Percentiles rank a stretch among this genome's conserved stretches.
Evolutionary conservation across 2,329 filamentous ascomycete species (phyloP).

Genomic region (Plenodomus lindquistii): DNA sequence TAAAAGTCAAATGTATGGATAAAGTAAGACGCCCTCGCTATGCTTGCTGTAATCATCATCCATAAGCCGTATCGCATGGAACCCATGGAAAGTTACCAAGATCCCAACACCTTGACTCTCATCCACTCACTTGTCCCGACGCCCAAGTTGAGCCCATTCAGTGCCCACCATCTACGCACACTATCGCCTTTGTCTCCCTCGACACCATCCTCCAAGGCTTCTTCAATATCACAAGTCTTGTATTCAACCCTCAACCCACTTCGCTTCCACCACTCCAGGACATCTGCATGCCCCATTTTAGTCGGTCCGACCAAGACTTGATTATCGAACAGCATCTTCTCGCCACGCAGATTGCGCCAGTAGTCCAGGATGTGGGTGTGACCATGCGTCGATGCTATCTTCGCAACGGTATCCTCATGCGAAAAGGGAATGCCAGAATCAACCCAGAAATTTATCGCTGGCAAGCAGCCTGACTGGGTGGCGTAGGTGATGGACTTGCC

Average conservation of each 20-base stretch:
- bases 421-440: slow-evolving; percentile 76
- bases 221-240: slow-evolving; percentile 93
- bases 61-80: neutral
- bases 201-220: slow-evolving; percentile 86
- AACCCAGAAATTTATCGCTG: slow-evolving; percentile 86
- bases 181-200: slow-evolving; percentile 68
- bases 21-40: neutral
- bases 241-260: slow-evolving; percentile 82
- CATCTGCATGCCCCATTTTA: slow-evolving; percentile 79
- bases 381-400: slow-evolving; percentile 82
- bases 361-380: slow-evolving; percentile 81
- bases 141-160: slow-evolving; percentile 79
- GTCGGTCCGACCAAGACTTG: slow-evolving; percentile 86
- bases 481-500: slow-evolving; percentile 84
- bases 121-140: slow-evolving; percentile 88
- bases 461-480: slow-evolving; percentile 77
- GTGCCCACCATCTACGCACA: slow-evolving; percentile 85
- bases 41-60: neutral
- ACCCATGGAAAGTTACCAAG: neutral
- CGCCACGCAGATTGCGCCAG: slow-evolving; percentile 76
- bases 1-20: too few relatives aligned
- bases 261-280: slow-evolving; percentile 90
- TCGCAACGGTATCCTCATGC: slow-evolving; percentile 80
- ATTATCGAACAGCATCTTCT: slow-evolving; percentile 79
- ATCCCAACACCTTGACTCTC: slow-evolving; percentile 70